Base-by-base conservation (phyloP, 192 early-diverging fungal genomes). In the Backusella psychrophila region DNA sequence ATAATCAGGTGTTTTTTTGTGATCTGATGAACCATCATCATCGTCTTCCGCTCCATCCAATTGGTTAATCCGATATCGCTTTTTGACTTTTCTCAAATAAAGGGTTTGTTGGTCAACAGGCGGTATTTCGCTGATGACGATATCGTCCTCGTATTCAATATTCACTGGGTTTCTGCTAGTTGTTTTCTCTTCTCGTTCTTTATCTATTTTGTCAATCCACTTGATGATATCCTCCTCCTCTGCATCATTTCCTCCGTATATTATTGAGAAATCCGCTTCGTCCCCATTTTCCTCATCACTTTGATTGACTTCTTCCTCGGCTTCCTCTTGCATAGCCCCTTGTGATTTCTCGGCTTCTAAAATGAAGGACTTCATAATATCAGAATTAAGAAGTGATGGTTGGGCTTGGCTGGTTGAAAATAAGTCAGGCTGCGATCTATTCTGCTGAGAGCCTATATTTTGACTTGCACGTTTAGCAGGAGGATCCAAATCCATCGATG, bases 21-120 rank as follows among this genome's bases (percentile, higher is more conserved):
- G 39, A 21, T 69, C 52, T 65, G 23, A 15, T 23, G 46, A 41
- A 1, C n/a, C 9, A 71, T 49, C 36, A 49, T 49, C 49, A 49
- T 39, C 38, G 9, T 74, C 38, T 72, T 68, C 26, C 42, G 42
- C n/a, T 42, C 73, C 63, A 84, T 80, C 12, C 75, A 81, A 36
- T 65, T 76, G 75, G 41, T 76, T 17, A 41, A 71, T 71, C n/a
- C 23, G 21, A 63, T 63, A 12, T 29, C 23, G n/a, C 23, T 29
- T 70, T 34, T 70, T 41, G 1, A 23, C 14, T 42, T 36, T 12
- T 70, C 41, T 0, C 19, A 21, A 14, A 12, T 70, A 42, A 70
- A 21, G 9, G 23, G 36, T 11, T 35, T 41, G 69, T 29, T 63
- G 56, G 29, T 63, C 8, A 63, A 63, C 35, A 1, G 73, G 73